Base-by-base conservation (phyloP, 441 rosid genomes). In the Bruguiera hainesii region DNA sequence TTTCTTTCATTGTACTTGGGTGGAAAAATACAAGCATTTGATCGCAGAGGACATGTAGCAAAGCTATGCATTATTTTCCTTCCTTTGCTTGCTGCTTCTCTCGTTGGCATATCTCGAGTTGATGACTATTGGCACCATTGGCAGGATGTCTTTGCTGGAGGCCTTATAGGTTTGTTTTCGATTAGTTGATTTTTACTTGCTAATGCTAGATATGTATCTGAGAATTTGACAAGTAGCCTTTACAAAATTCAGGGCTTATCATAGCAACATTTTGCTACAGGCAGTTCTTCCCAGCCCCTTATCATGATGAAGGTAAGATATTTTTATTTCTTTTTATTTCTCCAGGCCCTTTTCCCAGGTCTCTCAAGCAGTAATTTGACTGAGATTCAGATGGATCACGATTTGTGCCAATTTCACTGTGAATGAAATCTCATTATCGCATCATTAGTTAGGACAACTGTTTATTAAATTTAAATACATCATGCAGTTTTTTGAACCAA, bases 101-200 rank as follows among this genome's bases (percentile, higher is more conserved):
- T 91, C 29, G 87, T 93, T 37, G 96, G 84, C 60, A 76, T 93
- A 60, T 93, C 98, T 35, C 81, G 96, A n/a, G 90, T 93, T 11
- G 96, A 93, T 73, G 97, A 93, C 78, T 93, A 93, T 66, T 85
- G 96, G 98, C 98, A 93, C 79, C 98, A 93, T 64, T 93, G 96
- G 98, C 86, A 88, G 76, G 97, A 93, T 79, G 96, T 93, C 28
- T 87, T 91, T 62, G 85, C 85, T 26, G 96, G 96, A 63, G 91
- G 87, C 52, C 72, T 90, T 70, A 59, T 89, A 72, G 98, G 97
- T 90, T 35, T 21, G 67, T 66, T 21, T 68, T 7, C 57, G 56
- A 20, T 25, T 61, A 7, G 2, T 39, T 39, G 21, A 26, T 10
- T 0, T 0, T 42, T n/a, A 49, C 39, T 61, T 29, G 23, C n/a